These are phyloP conservation scores for Alternaria brassicicola DNA, from an alignment of 2,329 filamentous ascomycete species.

Conservation along the genomic window DNA sequence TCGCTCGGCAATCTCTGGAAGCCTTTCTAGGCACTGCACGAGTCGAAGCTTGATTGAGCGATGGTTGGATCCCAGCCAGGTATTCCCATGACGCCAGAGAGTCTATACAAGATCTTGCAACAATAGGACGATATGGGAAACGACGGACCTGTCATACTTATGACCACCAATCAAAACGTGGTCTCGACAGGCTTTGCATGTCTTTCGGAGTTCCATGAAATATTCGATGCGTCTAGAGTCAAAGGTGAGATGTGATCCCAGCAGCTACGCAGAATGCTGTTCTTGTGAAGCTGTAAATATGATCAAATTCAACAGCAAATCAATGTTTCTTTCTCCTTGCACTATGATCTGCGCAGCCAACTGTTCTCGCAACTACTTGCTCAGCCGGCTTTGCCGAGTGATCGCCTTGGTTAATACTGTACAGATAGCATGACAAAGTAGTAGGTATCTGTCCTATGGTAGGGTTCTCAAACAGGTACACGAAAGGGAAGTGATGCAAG, in stretches of 20 bases:
- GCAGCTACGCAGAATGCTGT: not conserved
- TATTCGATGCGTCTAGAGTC: conserved; percentile 22
- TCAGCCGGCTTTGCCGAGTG: conserved; percentile 21
- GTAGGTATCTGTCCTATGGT: conserved; percentile 19
- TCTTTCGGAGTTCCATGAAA: conserved; percentile 16
- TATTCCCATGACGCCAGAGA: conserved; percentile 19
- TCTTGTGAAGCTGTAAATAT: conserved; percentile 29
- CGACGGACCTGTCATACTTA: conserved; percentile 8
- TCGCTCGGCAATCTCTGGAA: conserved; percentile 13
- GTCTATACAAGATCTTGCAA: conserved; percentile 18
- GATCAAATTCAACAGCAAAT: conserved; percentile 28
- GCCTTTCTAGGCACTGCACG: conserved; percentile 14
- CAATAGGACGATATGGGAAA: conserved; percentile 23
- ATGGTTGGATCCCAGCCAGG: conserved; percentile 21
- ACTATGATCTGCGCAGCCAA: conserved; percentile 29
- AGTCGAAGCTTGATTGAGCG: conserved; percentile 16
- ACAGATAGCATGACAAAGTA: conserved; percentile 24
- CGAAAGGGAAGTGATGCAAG: conserved; percentile 22
- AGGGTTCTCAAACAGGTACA: conserved; percentile 9
- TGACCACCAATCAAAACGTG: conserved; percentile 14
- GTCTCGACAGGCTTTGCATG: conserved; percentile 21
- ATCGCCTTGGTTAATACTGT: conserved; percentile 23
- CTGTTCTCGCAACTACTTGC: conserved; percentile 19
- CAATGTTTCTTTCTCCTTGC: conserved; percentile 31
- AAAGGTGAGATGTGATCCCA: not conserved